A percentile compares a stretch with the other conserved stretches of the same genome.
Conservation (phyloP, 192 early-diverging fungal genomes). For the Allomyces macrogynus region DNA sequence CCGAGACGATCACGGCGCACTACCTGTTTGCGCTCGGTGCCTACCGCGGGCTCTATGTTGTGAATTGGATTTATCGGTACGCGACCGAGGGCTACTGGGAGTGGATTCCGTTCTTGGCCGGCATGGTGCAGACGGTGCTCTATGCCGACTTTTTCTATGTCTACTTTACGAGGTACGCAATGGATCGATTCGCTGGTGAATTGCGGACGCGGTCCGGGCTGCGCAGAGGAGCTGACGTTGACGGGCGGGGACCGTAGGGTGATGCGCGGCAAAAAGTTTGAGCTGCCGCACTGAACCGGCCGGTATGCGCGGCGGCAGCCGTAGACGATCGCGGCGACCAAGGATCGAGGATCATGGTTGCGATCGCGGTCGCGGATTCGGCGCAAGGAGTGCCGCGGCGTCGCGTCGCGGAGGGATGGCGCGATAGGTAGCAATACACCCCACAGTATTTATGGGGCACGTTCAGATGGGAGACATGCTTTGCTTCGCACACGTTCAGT, state of each 20-base stretch:
- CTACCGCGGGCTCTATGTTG: constrained; percentile 67
- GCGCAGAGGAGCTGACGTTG: neutral
- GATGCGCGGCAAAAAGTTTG: constrained; percentile 45
- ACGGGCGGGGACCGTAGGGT: constrained; percentile 33
- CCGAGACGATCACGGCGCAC: constrained; percentile 98
- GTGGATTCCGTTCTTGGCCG: constrained; percentile 72
- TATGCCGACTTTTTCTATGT: constrained; percentile 98
- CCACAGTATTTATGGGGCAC: too few relatives aligned
- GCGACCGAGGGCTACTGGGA: constrained; percentile 51
- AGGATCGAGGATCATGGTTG: too few relatives aligned
- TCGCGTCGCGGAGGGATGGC: too few relatives aligned
- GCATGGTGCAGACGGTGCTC: constrained; percentile 78
- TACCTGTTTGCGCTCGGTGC: constrained; percentile 94
- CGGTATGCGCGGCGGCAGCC: too few relatives aligned
- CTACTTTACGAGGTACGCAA: constrained; percentile 47
- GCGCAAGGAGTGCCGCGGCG: too few relatives aligned
- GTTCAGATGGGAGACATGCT: too few relatives aligned
- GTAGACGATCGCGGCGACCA: too few relatives aligned
- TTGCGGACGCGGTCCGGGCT: too few relatives aligned
- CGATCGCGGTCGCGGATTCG: too few relatives aligned
- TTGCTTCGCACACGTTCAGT: too few relatives aligned
- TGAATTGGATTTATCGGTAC: constrained; percentile 94
- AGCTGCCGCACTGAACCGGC: constrained; percentile 20
- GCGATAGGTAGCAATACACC: too few relatives aligned
- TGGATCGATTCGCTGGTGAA: too few relatives aligned